phyloP scores from a whole-genome alignment of 2,329 filamentous ascomycete genomes.

The Rasamsonia emersonii region DNA sequence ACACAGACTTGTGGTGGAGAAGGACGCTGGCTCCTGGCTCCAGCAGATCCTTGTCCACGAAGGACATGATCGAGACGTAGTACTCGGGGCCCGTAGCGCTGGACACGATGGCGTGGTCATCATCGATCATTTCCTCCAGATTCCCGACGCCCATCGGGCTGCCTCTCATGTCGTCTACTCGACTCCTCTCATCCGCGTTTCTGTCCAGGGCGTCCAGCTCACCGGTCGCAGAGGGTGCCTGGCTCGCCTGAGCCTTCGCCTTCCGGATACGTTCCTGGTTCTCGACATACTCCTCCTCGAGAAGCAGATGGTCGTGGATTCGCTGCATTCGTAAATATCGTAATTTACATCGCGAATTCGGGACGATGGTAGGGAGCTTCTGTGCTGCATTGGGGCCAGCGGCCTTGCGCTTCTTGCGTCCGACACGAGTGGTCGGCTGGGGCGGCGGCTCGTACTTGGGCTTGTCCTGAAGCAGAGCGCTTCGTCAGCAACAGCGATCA shows the following conservation, averaged over 20 bases:
- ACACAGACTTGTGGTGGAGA: slow-evolving; percentile 94
- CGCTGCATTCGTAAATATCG: slow-evolving; percentile 96
- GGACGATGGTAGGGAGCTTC: slow-evolving; percentile 89
- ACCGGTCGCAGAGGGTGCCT: slow-evolving; percentile 47
- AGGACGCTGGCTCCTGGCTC: slow-evolving; percentile 94
- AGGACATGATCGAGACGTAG: slow-evolving; percentile 99
- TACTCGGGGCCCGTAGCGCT: slow-evolving; percentile 96
- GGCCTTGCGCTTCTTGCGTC: slow-evolving; percentile 96
- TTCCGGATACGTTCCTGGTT: slow-evolving; percentile 96
- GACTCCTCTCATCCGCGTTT: slow-evolving; percentile 86
- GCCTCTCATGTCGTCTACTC: slow-evolving; percentile 96
- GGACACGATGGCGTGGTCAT: slow-evolving; percentile 97
- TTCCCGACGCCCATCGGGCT: slow-evolving; percentile 98
- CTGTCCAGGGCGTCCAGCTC: slow-evolving; percentile 74
- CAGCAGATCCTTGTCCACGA: slow-evolving; percentile 96
- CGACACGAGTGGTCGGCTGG: slow-evolving; percentile 90
- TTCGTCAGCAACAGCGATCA: slow-evolving; percentile 12
- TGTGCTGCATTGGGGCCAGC: slow-evolving; percentile 88
- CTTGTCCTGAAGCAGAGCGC: slow-evolving; percentile 88
- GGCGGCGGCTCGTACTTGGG: slow-evolving; percentile 99
- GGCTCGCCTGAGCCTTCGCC: slow-evolving; percentile 63
- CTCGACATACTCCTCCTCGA: slow-evolving; percentile 98
- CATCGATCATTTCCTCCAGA: slow-evolving; percentile 96
- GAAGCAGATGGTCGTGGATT: slow-evolving; percentile 90
- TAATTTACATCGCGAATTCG: slow-evolving; percentile 94